These are phyloP conservation scores for Marasmius sp. DNA, from an alignment of 1,284 basidiomycete species.

Conservation along the genomic window DNA sequence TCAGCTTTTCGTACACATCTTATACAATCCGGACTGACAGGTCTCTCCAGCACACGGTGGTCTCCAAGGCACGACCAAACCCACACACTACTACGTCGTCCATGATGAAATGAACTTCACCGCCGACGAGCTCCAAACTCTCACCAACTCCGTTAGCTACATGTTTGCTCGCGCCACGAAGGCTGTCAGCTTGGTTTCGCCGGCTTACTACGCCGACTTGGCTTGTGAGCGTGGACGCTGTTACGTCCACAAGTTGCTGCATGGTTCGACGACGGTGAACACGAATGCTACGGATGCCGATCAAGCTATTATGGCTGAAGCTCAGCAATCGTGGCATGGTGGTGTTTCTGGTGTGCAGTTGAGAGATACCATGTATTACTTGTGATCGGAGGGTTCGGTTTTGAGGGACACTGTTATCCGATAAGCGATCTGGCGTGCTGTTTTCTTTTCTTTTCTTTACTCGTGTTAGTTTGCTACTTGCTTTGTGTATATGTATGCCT, in stretches of 20 bases:
- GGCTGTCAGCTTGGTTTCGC: slow-evolving; percentile 75
- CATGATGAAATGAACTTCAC: slow-evolving; percentile 71
- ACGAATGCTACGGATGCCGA: slow-evolving; percentile 33
- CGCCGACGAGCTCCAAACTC: slow-evolving; percentile 62
- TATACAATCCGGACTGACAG: not conserved
- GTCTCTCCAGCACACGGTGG: slow-evolving; percentile 54
- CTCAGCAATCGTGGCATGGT: slow-evolving; percentile 50
- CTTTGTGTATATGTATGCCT: too few relatives aligned
- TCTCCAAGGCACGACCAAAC: slow-evolving; percentile 63
- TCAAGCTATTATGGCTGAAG: slow-evolving; percentile 54
- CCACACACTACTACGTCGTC: slow-evolving; percentile 78
- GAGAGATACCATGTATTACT: slow-evolving; percentile 72
- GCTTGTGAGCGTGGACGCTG: slow-evolving; percentile 78
- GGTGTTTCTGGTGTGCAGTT: slow-evolving; percentile 52
- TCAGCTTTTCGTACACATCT: not conserved
- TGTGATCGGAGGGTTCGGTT: slow-evolving; percentile 37
- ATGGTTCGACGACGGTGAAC: slow-evolving; percentile 44
- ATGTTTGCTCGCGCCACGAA: slow-evolving; percentile 80
- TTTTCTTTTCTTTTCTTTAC: too few relatives aligned
- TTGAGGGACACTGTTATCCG: not conserved
- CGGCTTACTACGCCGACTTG: slow-evolving; percentile 75
- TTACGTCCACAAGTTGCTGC: slow-evolving; percentile 66
- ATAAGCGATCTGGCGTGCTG: too few relatives aligned
- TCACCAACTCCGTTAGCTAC: slow-evolving; percentile 68
- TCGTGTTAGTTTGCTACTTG: too few relatives aligned